phyloP scores from a whole-genome alignment of 2,329 filamentous ascomycete species.

The Monilinia fructigena region DNA sequence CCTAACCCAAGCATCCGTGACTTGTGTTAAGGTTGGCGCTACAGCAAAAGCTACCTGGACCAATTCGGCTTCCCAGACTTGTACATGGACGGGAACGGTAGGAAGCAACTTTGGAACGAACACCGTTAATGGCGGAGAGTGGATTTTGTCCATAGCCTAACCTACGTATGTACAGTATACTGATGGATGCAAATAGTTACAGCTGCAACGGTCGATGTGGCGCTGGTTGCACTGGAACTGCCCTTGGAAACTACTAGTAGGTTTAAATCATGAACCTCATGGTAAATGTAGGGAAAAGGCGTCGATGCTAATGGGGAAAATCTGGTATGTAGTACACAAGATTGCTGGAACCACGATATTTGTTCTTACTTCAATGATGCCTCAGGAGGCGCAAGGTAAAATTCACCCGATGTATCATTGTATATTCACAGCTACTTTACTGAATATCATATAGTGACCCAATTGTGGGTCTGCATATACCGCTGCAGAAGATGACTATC shows the following conservation, averaged over 20 bases:
- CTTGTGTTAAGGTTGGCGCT: conserved; percentile 43
- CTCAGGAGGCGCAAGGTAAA: conserved; percentile 48
- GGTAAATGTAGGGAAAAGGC: not conserved
- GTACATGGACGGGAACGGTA: conserved; percentile 47
- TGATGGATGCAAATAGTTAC: conserved; percentile 42
- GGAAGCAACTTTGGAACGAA: conserved; percentile 51
- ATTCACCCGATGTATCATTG: not conserved
- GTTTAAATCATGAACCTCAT: not conserved
- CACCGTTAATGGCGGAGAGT: conserved; percentile 45
- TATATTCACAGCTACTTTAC: not conserved
- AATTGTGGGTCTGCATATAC: conserved; percentile 49
- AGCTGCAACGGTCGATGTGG: conserved; percentile 52
- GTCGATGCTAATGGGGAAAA: not conserved
- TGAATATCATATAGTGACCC: conserved; percentile 42
- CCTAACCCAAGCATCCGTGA: conserved; percentile 36
- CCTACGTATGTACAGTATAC: not conserved
- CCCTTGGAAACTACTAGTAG: conserved; percentile 48
- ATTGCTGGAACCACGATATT: conserved; percentile 52
- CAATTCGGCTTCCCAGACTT: conserved; percentile 45
- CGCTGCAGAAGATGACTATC: conserved; percentile 47
- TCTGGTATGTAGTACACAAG: conserved; percentile 42
- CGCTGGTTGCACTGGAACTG: conserved; percentile 46
- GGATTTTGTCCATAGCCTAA: conserved; percentile 27
- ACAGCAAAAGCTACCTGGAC: conserved; percentile 50
- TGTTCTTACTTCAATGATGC: conserved; percentile 53